Conservation (phyloP, 352 stramenopile genomes). For the Phytophthora sojae region DNA sequence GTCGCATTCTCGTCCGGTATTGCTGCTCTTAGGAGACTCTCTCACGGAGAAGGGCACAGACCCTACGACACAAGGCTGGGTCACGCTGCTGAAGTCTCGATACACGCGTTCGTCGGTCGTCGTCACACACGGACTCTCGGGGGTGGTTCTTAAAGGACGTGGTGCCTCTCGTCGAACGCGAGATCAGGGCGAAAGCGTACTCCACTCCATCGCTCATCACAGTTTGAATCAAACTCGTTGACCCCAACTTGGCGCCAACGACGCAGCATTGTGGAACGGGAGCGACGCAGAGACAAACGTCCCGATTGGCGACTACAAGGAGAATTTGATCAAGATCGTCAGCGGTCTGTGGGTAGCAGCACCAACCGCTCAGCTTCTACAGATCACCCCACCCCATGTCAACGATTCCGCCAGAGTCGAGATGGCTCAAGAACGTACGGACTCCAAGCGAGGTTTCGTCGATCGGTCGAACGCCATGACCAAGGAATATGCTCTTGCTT, state of each 20-base stretch:
- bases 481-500: slow-evolving; percentile 42
- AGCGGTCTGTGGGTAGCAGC: slow-evolving; percentile 10
- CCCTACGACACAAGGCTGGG: slow-evolving; percentile 31
- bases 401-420: slow-evolving; percentile 30
- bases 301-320: slow-evolving; percentile 43
- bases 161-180: slow-evolving; percentile 36
- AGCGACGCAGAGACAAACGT: slow-evolving; percentile 39
- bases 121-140: slow-evolving; percentile 41
- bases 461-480: slow-evolving; percentile 44
- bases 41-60: slow-evolving; percentile 43
- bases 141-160: slow-evolving; percentile 42
- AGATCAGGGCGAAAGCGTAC: slow-evolving; percentile 31
- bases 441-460: slow-evolving; percentile 22
- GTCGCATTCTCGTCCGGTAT: slow-evolving; percentile 14
- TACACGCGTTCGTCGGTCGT: slow-evolving; percentile 47
- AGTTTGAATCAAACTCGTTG: too few relatives aligned
- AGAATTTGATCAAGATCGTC: slow-evolving; percentile 46
- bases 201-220: slow-evolving; percentile 43
- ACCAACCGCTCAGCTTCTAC: slow-evolving; percentile 35
- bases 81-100: slow-evolving; percentile 31
- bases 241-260: too few relatives aligned
- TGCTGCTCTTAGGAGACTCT: slow-evolving; percentile 49
- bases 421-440: neutral
- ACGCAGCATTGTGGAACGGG: slow-evolving; percentile 42
- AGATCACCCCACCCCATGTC: slow-evolving; percentile 51